Percentiles rank a stretch among this genome's conserved stretches.
phyloP scores from a whole-genome alignment of 2,329 filamentous ascomycete species.

The Arthroderma sp. region DNA sequence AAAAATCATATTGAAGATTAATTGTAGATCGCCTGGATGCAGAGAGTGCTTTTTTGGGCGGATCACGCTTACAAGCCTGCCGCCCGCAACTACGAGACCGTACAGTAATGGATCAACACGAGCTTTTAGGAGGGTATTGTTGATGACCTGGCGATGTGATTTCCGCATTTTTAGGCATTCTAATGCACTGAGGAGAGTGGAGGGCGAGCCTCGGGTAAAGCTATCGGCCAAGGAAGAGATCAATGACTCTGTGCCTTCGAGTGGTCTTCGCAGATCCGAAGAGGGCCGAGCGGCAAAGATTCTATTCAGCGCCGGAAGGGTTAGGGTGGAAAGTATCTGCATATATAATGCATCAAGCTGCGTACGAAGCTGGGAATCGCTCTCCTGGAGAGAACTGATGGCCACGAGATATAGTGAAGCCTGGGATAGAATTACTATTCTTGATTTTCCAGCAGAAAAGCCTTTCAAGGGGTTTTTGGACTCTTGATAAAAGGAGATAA shows the following conservation, averaged over 20 bases:
- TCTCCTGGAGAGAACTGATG: slow-evolving; percentile 85
- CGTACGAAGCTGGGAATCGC: slow-evolving; percentile 69
- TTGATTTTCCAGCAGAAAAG: slow-evolving; percentile 75
- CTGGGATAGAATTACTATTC: slow-evolving; percentile 74
- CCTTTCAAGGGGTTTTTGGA: slow-evolving; percentile 62
- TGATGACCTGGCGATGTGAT: slow-evolving; percentile 71
- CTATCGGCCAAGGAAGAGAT: slow-evolving; percentile 86
- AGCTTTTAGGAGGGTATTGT: slow-evolving; percentile 70
- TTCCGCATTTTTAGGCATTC: slow-evolving; percentile 91
- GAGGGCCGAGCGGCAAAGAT: slow-evolving; percentile 85
- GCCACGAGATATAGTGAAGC: slow-evolving; percentile 87
- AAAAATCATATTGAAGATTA: slow-evolving; percentile 99
- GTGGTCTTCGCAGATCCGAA: slow-evolving; percentile 77
- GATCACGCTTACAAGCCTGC: slow-evolving; percentile 85
- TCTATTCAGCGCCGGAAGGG: slow-evolving; percentile 69
- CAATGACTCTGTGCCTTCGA: slow-evolving; percentile 82
- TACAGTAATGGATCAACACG: slow-evolving; percentile 72
- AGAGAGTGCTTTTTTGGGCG: slow-evolving; percentile 88
- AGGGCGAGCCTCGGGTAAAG: slow-evolving; percentile 85
- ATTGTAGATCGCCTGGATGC: slow-evolving; percentile 85
- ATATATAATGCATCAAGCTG: slow-evolving; percentile 94
- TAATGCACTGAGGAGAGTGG: slow-evolving; percentile 72
- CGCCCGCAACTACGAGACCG: slow-evolving; percentile 82
- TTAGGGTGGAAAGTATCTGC: slow-evolving; percentile 93
- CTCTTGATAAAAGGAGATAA: slow-evolving; percentile 90